These are phyloP conservation scores for Gracilaria domingensis DNA, from an alignment of 23 red algal genomes.

Conservation along the genomic window DNA sequence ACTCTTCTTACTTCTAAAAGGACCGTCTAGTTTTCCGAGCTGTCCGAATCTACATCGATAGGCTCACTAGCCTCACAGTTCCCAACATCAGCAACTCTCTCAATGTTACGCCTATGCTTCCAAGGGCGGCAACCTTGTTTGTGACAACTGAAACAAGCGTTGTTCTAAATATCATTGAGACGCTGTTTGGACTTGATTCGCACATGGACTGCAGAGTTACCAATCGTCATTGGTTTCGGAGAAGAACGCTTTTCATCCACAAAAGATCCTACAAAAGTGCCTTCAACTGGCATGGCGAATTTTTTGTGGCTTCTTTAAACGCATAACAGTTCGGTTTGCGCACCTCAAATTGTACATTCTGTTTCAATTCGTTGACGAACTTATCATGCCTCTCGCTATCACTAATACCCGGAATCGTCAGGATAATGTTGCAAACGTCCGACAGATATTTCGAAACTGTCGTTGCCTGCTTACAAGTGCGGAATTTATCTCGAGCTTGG, in stretches of 20 bases:
- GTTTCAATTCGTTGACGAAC: background rate
- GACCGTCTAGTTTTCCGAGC: slow-evolving; percentile 14
- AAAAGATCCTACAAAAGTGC: background rate
- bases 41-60: slow-evolving; percentile 21
- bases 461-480: background rate
- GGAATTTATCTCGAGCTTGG: background rate
- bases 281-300: background rate
- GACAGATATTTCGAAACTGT: background rate
- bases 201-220: no score
- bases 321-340: background rate
- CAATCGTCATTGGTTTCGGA: no score
- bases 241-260: no score
- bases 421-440: background rate
- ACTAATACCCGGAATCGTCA: background rate
- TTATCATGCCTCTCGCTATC: slow-evolving; percentile 1
- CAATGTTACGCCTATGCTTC: slow-evolving; percentile 14
- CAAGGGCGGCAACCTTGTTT: slow-evolving; percentile 37
- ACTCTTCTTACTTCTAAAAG: slow-evolving; percentile 47
- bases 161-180: slow-evolving; percentile 34
- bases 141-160: slow-evolving; percentile 36
- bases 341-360: background rate
- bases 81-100: background rate
- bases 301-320: slow-evolving; percentile 4
- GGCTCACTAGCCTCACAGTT: background rate
- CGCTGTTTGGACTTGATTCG: background rate